Conservation (phyloP, 805 yeast genomes). For the Pichia exigua region DNA sequence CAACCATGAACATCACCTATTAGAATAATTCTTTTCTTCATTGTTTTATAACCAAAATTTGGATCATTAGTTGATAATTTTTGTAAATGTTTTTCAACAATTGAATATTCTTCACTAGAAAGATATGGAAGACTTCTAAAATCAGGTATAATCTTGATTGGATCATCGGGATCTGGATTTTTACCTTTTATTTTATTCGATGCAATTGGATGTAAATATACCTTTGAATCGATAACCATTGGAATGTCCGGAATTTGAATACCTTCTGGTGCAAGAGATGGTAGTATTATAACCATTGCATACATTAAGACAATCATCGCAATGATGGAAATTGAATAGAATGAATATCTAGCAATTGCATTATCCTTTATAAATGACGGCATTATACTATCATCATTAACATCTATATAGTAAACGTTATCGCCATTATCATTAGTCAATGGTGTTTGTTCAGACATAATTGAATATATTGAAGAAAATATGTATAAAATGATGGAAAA, state of each 20-base stretch:
- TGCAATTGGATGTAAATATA: constrained; percentile 26
- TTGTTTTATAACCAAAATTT: constrained; percentile 2
- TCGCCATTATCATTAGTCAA: background rate
- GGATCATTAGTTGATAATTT: constrained; percentile 8
- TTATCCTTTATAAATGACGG: constrained; percentile 8
- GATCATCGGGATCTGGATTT: constrained; percentile 19
- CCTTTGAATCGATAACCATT: constrained; percentile 16
- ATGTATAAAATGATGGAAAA: background rate
- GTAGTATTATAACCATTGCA: constrained; percentile 24
- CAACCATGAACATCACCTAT: constrained; percentile 91
- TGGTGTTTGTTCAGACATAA: constrained; percentile 10
- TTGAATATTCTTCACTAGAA: constrained; percentile 8
- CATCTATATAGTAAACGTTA: constrained; percentile 7
- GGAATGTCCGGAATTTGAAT: constrained; percentile 20
- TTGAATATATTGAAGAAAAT: background rate
- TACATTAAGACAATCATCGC: constrained; percentile 19
- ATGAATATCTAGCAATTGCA: constrained; percentile 6
- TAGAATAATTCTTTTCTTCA: constrained; percentile 47
- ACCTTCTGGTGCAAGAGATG: constrained; percentile 28
- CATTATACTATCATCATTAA: constrained; percentile 14
- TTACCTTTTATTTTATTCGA: constrained; percentile 9
- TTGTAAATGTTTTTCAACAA: constrained; percentile 19
- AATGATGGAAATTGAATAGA: constrained; percentile 5
- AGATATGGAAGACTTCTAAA: constrained; percentile 17
- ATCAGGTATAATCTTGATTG: constrained; percentile 22